Conservation (phyloP, 2,329 filamentous ascomycete genomes). For the Ustilaginoidea virens region DNA sequence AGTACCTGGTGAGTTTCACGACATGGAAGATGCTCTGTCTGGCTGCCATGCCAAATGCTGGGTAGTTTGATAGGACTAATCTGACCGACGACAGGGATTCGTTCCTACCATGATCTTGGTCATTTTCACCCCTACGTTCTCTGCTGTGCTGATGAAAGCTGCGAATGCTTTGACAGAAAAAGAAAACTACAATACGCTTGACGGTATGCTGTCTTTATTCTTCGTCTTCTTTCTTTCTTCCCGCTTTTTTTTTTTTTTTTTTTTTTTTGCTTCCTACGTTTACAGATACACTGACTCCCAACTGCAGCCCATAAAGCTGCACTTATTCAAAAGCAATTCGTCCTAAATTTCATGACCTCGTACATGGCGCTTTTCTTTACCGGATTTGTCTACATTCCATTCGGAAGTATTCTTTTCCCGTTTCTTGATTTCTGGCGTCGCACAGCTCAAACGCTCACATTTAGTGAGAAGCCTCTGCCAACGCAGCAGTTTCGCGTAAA, state of each 20-base stretch:
- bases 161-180: constrained; percentile 64
- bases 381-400: constrained; percentile 88
- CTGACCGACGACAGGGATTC: constrained; percentile 44
- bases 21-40: background rate
- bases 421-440: constrained; percentile 71
- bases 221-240: no score
- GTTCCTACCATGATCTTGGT: constrained; percentile 82
- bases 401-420: constrained; percentile 69
- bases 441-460: constrained; percentile 59
- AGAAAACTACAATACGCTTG: constrained; percentile 86
- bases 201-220: no score
- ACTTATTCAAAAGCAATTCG: constrained; percentile 82
- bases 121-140: constrained; percentile 63
- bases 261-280: no score
- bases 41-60: no score
- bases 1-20: constrained; percentile 51
- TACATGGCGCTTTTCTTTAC: constrained; percentile 88
- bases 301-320: constrained; percentile 57
- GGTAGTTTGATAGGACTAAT: no score
- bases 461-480: constrained; percentile 56
- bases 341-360: constrained; percentile 92
- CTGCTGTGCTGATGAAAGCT: constrained; percentile 56
- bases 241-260: no score
- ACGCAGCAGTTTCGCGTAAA: constrained; percentile 64
- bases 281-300: background rate